Evolutionary conservation across 345 rosid species (phyloP), one percentile per base, ranked within the genome.

Genomic region (Pugionium cornutum): DNA sequence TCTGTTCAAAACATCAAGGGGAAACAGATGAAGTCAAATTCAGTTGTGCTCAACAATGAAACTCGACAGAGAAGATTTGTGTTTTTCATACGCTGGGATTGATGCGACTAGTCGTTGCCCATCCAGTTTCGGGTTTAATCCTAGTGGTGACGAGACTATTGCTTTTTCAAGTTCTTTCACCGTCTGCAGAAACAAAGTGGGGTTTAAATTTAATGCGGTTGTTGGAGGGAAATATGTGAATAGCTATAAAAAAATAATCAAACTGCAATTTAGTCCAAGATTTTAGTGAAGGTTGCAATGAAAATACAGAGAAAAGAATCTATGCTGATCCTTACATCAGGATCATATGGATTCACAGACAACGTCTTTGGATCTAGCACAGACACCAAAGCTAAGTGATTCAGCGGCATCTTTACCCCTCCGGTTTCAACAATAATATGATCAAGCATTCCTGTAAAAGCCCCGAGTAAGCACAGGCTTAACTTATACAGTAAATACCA

Each of bases 261-360:
- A 18, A 18, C 18, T 18, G 18, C 18, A 18, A 18, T 18, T 18
- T 18, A 18, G 18, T 18, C 18, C 18, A 18, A 18, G 18, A 18
- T 18, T 36, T 36, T 7, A 4, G 6, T 36, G 40, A 4, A 4
- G 4, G 41, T 40, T 46, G 61, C 29, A 6, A 35, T 11, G 8
- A 39, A 10, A 1, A 44, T 10, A 45, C 32, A 65, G 44, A 58
- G n/a, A 37, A 32, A 3, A 50, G 1, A 47, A 58, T 5, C 5
- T 26, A 49, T 56, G 9, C 40, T 9, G 70, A 79, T 74, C 76
- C 83, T 84, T 81, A 92, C 97, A 76, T 81, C 77, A 43, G 95
- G 92, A 88, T 94, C 96, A 34, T 88, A 94, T 1, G 99, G 97
- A 80, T 90, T 94, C 26, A 90, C 77, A 5, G 95, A 94, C 32